Base-by-base conservation (phyloP, 2,329 filamentous ascomycete species). In the Trichocomaceae sp. region DNA sequence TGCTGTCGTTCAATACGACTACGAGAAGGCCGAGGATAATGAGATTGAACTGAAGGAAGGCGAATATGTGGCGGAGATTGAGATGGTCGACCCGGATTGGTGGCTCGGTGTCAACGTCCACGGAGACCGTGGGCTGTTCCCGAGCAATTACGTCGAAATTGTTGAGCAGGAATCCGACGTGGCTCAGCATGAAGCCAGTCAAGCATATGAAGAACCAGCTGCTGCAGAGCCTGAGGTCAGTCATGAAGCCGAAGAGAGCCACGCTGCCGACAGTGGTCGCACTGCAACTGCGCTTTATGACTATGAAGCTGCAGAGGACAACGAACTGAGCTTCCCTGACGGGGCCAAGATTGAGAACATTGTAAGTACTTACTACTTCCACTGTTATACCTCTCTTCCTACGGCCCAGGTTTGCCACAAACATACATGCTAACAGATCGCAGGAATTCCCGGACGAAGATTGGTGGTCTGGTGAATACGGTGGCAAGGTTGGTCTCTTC, bases 21-120 rank as follows among this genome's bases (percentile, higher is more conserved):
- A 99, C 67, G 92, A 96, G 65, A 96, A 95, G 75, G 90, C 90
- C 1, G 93, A 99, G 71, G 91, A 96, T 62, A 99, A 99, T 66
- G 93, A 99, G 74, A 83, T 99, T 55, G 90, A 96, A 61, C 80
- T 99, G 17, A 79, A 82, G 23, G 93, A 99, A 73, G 91, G 91
- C 59, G 88, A 96, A 64, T 83, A 85, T 60, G 86, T 99, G 37
- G 90, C 82, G 22, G 86, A 96, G 68, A 96, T 99, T 64, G 90
- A 97, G 59, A 95, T 95, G 88, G 90, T 99, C 2, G 93, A 97
- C 63, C 87, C 95, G 50, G 92, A 99, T 69, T 99, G 93, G 93
- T 99, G 93, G 93, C 87, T 96, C 82, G 93, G 95, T 44, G 88
- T 87, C 61, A 99, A 97, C 75, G 76, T 80, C 20, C 79, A 78